Conservation (phyloP, 192 early-diverging fungal species). For the Rhizoclosmatium sp. region DNA sequence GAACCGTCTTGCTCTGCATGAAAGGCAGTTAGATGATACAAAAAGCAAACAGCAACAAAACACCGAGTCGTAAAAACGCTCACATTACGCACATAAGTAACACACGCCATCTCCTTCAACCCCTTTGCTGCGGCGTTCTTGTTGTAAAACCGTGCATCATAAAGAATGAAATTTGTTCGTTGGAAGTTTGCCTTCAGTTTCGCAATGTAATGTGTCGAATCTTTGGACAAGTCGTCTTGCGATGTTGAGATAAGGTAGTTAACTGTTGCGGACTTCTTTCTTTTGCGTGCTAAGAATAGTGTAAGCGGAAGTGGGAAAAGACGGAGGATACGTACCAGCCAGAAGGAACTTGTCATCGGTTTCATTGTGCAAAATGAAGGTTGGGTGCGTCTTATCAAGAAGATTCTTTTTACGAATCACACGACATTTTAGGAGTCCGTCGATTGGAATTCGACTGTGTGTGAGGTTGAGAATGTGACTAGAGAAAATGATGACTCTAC, state of each 20-base stretch:
- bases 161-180: conserved; percentile 63
- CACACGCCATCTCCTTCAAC: conserved; percentile 57
- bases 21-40: background rate
- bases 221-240: conserved; percentile 61
- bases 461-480: too few species aligned
- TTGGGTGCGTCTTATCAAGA: conserved; percentile 60
- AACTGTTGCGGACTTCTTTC: conserved; percentile 61
- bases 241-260: conserved; percentile 66
- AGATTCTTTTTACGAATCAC: conserved; percentile 65
- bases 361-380: conserved; percentile 66
- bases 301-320: too few species aligned
- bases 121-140: conserved; percentile 54
- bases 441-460: conserved; percentile 48
- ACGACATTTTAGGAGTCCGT: conserved; percentile 56
- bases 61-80: background rate
- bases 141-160: conserved; percentile 61
- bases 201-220: conserved; percentile 64
- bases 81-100: conserved; percentile 57
- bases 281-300: conserved; percentile 63
- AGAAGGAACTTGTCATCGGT: conserved; percentile 62
- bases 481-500: conserved; percentile 24
- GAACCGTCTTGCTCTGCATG: conserved; percentile 59
- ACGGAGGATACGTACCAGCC: too few species aligned
- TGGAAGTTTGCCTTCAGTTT: conserved; percentile 68
- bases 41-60: conserved; percentile 7